Conservation (phyloP, 495 filamentous ascomycete species). For the Podospora anserina region DNA sequence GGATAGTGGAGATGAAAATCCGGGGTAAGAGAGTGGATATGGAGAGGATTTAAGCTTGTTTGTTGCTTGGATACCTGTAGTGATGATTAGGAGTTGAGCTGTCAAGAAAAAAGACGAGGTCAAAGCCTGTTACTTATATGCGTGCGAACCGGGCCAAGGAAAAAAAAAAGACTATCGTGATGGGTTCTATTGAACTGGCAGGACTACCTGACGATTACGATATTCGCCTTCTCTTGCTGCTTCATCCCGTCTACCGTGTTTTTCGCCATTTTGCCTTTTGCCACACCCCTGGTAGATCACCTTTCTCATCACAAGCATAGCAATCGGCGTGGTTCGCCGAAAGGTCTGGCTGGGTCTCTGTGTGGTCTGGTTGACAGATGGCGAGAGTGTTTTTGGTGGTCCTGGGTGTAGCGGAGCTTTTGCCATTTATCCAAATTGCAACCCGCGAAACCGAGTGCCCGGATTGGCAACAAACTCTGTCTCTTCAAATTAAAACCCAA, state of each 20-base stretch:
- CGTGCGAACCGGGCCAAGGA: background rate
- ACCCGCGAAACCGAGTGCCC: constrained; percentile 35
- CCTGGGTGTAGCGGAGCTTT: constrained; percentile 18
- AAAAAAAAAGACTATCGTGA: background rate
- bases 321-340: constrained; percentile 1
- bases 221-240: background rate
- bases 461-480: constrained; percentile 31
- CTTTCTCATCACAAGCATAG: background rate
- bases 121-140: constrained; percentile 14
- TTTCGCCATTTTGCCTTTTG: constrained; percentile 2
- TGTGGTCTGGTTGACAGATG: background rate
- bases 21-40: background rate
- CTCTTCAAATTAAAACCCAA: background rate
- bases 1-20: background rate
- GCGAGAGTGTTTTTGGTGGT: background rate
- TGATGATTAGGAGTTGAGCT: background rate
- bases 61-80: background rate
- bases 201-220: background rate
- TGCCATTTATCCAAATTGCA: constrained; percentile 37
- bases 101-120: background rate
- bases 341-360: background rate
- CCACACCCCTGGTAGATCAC: constrained; percentile 12
- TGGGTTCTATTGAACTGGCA: background rate
- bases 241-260: constrained; percentile 5
- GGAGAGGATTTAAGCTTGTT: background rate